Percentiles rank a stretch among this genome's conserved stretches.
Evolutionary conservation across 192 early-diverging fungal species (phyloP).

Genomic region (Piromyces finnis): DNA sequence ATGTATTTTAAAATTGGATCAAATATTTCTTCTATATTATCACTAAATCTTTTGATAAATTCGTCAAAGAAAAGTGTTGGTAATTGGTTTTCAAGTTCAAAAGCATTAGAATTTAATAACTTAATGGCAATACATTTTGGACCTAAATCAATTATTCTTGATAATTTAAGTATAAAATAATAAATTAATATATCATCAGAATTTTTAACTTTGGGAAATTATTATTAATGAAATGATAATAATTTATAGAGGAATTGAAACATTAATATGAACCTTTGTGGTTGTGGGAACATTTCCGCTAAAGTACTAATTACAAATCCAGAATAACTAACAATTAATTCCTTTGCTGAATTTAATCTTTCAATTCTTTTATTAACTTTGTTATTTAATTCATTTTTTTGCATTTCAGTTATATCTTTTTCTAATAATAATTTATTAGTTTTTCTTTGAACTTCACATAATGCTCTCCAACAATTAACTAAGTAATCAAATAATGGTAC

Average conservation of each 20-base stretch:
- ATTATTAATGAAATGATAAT: no score
- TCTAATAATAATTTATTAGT: constrained; percentile 19
- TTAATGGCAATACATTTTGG: constrained; percentile 14
- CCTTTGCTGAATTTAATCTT: constrained; percentile 32
- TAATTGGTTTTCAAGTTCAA: constrained; percentile 30
- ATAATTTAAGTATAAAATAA: neutral
- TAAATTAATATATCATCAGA: no score
- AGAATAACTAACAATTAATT: constrained; percentile 61
- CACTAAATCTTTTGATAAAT: constrained; percentile 31
- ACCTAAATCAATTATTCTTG: constrained; percentile 11
- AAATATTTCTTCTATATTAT: constrained; percentile 48
- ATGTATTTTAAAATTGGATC: constrained; percentile 27
- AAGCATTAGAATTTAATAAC: constrained; percentile 27
- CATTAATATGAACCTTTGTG: constrained; percentile 17
- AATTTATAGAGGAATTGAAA: no score
- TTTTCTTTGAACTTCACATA: constrained; percentile 6
- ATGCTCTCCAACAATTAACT: constrained; percentile 35
- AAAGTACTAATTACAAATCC: constrained; percentile 58
- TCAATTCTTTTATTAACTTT: constrained; percentile 25
- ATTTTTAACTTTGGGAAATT: no score
- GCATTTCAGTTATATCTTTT: constrained; percentile 13
- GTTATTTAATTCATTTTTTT: neutral
- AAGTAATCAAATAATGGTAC: constrained; percentile 42
- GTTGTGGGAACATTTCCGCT: constrained; percentile 78
- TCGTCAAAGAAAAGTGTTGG: constrained; percentile 45